Percentiles rank a stretch among this genome's conserved stretches.
Evolutionary conservation across 176 grass and related monocot species (phyloP).

Genomic region (Oryza punctata): DNA sequence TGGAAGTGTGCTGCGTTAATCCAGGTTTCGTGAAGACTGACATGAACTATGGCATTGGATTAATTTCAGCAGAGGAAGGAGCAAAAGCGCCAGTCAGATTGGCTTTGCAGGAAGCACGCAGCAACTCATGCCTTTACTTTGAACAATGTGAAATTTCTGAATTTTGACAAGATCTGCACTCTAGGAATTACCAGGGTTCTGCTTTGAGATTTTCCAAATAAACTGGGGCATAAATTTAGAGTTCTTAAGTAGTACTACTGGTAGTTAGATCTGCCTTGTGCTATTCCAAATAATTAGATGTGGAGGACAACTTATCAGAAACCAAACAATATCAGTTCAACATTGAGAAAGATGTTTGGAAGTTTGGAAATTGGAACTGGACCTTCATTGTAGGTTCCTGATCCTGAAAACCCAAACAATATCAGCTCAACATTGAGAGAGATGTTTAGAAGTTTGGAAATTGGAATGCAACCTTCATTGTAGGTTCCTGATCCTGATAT

Average conservation of each 20-base stretch:
- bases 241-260: neutral
- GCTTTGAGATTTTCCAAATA: neutral
- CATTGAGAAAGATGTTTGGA: too few relatives aligned
- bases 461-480: neutral
- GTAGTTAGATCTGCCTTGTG: neutral
- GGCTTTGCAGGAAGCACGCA: constrained; percentile 29
- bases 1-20: constrained; percentile 42
- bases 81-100: constrained; percentile 33
- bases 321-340: neutral
- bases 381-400: too few relatives aligned
- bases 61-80: constrained; percentile 41
- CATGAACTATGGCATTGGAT: constrained; percentile 49
- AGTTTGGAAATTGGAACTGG: too few relatives aligned
- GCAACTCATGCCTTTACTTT: constrained; percentile 36
- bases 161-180: neutral
- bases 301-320: neutral
- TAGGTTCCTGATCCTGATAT: neutral
- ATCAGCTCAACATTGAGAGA: neutral
- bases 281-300: too few relatives aligned
- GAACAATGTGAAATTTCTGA: neutral
- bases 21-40: constrained; percentile 59
- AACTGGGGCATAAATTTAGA: neutral
- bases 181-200: neutral
- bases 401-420: neutral
- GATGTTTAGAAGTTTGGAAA: neutral